Evolutionary conservation across 441 rosid genomes (phyloP).

Genomic region (Populus hybrid): DNA sequence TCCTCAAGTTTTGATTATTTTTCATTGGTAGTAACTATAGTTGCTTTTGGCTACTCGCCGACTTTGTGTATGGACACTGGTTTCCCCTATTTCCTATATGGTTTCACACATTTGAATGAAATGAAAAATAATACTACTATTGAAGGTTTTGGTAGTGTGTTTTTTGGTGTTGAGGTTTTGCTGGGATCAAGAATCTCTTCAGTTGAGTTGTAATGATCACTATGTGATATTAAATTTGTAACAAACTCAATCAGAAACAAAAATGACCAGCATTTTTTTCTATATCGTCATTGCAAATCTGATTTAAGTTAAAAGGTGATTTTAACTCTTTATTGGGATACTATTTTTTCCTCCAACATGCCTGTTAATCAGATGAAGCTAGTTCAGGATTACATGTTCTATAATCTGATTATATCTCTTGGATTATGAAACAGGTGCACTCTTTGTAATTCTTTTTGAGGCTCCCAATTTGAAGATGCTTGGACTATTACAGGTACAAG

Average conservation of each 20-base stretch:
- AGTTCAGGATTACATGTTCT: slow-evolving; percentile 1
- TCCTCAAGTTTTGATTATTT: background rate
- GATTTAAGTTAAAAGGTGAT: background rate
- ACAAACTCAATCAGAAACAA: background rate
- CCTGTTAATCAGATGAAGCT: background rate
- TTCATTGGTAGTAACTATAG: background rate
- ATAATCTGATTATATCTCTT: slow-evolving; percentile 14
- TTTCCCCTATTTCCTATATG: background rate
- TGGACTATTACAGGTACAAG: slow-evolving; percentile 79
- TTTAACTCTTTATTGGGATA: background rate
- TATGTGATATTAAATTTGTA: background rate
- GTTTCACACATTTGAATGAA: background rate
- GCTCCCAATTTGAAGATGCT: slow-evolving; percentile 96
- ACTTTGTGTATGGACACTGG: background rate
- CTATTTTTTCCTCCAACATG: background rate
- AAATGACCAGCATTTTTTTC: background rate
- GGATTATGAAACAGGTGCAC: slow-evolving; percentile 66
- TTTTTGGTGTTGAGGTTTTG: too few relatives aligned
- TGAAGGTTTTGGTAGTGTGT: background rate
- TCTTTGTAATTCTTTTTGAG: slow-evolving; percentile 65
- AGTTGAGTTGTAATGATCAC: background rate
- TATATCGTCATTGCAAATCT: background rate
- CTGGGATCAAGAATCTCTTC: background rate
- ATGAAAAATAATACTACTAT: background rate
- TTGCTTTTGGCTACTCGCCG: background rate